These are phyloP conservation scores for Colletotrichum lentis DNA, from an alignment of 2,329 filamentous ascomycete genomes.

Conservation along the genomic window DNA sequence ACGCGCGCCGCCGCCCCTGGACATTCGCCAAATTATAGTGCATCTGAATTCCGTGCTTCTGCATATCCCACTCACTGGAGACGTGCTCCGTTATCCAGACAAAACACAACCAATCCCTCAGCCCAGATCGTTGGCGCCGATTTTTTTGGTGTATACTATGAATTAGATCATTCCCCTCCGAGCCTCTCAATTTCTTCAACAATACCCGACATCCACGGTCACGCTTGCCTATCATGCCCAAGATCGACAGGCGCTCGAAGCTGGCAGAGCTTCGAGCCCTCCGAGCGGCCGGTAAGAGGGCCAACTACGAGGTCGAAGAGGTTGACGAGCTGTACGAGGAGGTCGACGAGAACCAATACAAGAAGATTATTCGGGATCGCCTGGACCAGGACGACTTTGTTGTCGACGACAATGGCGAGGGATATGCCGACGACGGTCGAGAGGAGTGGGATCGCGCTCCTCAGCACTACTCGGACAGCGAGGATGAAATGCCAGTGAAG, in stretches of 20 bases:
- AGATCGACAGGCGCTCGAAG: conserved; percentile 57
- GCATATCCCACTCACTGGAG: conserved; percentile 16
- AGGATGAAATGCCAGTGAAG: conserved; percentile 65
- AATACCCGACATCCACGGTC: not conserved
- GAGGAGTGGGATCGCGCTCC: conserved; percentile 88
- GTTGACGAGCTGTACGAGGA: conserved; percentile 90
- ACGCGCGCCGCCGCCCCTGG: conserved; percentile 34
- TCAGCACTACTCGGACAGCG: conserved; percentile 74
- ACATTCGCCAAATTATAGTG: conserved; percentile 25
- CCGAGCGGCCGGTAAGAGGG: conserved; percentile 89
- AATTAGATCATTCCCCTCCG: not conserved
- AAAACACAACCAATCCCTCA: conserved; percentile 12
- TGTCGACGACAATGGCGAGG: conserved; percentile 96
- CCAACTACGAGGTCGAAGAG: conserved; percentile 85
- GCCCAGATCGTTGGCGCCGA: not conserved
- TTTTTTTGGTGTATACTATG: conserved; percentile 3
- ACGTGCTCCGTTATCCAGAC: not conserved
- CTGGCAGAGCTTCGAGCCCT: conserved; percentile 84
- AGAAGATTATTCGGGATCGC: conserved; percentile 89
- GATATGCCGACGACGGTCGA: conserved; percentile 94
- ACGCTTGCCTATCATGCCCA: conserved; percentile 50
- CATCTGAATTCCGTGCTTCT: conserved; percentile 22
- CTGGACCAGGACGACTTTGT: conserved; percentile 97
- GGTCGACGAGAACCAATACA: conserved; percentile 96
- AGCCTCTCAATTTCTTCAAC: not conserved